Evolutionary conservation across 1,284 basidiomycete species (phyloP).

Genomic region (Porodaedalea pini): DNA sequence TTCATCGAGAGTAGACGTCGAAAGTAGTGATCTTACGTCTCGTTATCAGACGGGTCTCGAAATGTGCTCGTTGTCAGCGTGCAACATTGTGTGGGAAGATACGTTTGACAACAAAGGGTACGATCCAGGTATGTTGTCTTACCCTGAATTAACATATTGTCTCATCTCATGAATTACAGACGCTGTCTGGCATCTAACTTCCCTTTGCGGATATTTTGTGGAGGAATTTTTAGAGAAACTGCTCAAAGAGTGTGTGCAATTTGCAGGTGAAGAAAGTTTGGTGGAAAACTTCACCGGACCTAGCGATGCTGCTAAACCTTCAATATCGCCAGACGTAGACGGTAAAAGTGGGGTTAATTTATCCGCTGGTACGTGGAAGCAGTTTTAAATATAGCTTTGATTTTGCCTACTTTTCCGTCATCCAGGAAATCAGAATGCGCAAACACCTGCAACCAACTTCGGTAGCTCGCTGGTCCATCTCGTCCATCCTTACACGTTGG

Average conservation of each 20-base stretch:
- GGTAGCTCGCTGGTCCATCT: constrained; percentile 36
- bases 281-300: background rate
- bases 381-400: too few relatives aligned
- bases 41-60: constrained; percentile 59
- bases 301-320: constrained; percentile 1
- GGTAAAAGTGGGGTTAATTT: too few relatives aligned
- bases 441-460: background rate
- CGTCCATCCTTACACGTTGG: constrained; percentile 55
- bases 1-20: constrained; percentile 30
- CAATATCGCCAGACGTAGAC: too few relatives aligned
- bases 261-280: constrained; percentile 19
- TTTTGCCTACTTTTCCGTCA: too few relatives aligned
- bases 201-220: constrained; percentile 56
- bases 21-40: constrained; percentile 38
- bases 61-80: constrained; percentile 57
- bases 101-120: constrained; percentile 60
- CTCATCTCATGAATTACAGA: constrained; percentile 36
- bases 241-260: constrained; percentile 59
- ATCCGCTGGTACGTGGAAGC: background rate
- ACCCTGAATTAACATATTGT: background rate
- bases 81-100: constrained; percentile 59
- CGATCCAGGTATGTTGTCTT: constrained; percentile 47
- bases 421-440: background rate
- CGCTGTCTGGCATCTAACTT: constrained; percentile 65
- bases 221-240: constrained; percentile 53